Conservation (phyloP, 2,329 filamentous ascomycete genomes). For the Lasiodiplodia citricola region DNA sequence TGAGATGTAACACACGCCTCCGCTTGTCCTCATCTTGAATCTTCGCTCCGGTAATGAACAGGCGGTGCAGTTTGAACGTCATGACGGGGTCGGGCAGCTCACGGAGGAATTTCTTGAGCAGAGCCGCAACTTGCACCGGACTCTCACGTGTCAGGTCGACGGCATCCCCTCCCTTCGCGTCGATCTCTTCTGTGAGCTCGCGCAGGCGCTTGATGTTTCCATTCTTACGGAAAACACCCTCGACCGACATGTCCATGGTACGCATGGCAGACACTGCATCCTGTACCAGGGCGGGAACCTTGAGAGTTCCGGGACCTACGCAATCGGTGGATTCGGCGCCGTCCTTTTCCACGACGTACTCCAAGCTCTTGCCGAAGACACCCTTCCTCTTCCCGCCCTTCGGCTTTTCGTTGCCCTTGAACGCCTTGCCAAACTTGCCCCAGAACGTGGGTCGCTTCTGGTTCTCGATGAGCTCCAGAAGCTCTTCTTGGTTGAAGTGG, state of each 20-base stretch:
- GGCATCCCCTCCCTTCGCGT: constrained; percentile 81
- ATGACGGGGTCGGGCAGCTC: constrained; percentile 93
- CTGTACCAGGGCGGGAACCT: constrained; percentile 93
- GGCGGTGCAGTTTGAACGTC: constrained; percentile 89
- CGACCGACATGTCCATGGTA: constrained; percentile 98
- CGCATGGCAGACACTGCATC: constrained; percentile 94
- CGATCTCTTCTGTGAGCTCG: constrained; percentile 84
- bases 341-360: constrained; percentile 87
- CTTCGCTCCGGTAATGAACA: constrained; percentile 90
- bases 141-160: constrained; percentile 87
- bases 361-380: constrained; percentile 87
- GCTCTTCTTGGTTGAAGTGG: constrained; percentile 91
- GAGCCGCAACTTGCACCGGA: constrained; percentile 89
- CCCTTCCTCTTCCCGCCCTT: constrained; percentile 89
- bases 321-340: constrained; percentile 98
- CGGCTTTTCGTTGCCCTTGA: constrained; percentile 65
- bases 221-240: constrained; percentile 98
- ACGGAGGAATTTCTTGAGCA: constrained; percentile 93
- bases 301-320: constrained; percentile 86
- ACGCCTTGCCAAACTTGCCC: constrained; percentile 97
- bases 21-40: constrained; percentile 81
- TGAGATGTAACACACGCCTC: constrained; percentile 83
- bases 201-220: constrained; percentile 95
- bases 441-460: constrained; percentile 87
- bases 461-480: constrained; percentile 90